phyloP scores from a whole-genome alignment of 1,284 basidiomycete genomes.

The Leccinum subrobustum region DNA sequence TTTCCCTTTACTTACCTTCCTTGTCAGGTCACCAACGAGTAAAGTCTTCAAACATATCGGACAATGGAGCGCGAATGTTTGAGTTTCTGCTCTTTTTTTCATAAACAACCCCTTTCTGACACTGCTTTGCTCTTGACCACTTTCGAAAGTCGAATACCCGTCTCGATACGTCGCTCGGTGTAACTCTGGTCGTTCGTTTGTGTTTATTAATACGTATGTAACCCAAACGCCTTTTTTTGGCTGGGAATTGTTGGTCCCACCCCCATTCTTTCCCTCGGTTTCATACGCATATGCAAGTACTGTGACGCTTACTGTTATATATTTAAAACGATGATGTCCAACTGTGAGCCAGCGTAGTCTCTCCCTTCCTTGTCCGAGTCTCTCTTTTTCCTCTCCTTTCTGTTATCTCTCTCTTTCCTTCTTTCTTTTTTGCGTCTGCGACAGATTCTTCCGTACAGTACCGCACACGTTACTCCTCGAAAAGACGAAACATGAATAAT shows the following conservation, averaged over 20 bases:
- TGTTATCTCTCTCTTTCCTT: background rate
- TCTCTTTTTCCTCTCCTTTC: background rate
- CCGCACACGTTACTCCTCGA: background rate
- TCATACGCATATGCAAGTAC: background rate
- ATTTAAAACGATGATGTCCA: background rate
- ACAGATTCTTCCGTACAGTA: background rate
- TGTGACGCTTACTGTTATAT: background rate
- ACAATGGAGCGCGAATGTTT: background rate
- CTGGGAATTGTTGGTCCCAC: background rate
- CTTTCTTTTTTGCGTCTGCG: background rate
- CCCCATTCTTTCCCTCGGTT: background rate
- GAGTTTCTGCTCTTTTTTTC: background rate
- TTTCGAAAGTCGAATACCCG: background rate
- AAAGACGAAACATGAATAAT: background rate
- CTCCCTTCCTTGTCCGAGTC: background rate
- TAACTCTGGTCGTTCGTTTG: background rate
- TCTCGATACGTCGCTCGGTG: background rate
- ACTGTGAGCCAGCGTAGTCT: background rate
- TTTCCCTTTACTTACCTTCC: background rate
- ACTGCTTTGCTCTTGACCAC: background rate
- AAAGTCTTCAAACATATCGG: background rate
- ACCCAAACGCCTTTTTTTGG: background rate
- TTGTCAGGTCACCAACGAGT: slow-evolving; percentile 17
- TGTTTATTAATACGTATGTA: background rate
- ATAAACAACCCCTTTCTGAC: background rate